A percentile compares a stretch with the other conserved stretches of the same genome.
These are phyloP conservation scores for Paramecium primaurelia DNA, from an alignment of 73 alveolate genomes.

Conservation along the genomic window DNA sequence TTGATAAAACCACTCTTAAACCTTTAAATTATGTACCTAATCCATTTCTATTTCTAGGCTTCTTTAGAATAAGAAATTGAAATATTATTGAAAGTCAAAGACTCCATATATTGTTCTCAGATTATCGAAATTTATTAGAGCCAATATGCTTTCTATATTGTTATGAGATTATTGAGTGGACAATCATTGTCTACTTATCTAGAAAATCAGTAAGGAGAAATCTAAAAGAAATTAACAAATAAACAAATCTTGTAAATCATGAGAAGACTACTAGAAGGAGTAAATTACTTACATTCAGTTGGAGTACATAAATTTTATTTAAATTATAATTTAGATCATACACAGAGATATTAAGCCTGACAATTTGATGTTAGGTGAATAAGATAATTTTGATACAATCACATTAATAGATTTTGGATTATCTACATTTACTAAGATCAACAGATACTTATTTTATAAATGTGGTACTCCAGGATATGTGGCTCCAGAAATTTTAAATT, in stretches of 20 bases:
- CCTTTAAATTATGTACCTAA: conserved; percentile 9
- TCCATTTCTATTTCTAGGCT: not conserved
- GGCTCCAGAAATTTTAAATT: conserved; percentile 52
- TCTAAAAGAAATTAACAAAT: not conserved
- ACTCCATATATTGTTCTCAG: not conserved
- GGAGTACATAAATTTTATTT: not conserved
- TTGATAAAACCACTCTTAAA: not conserved
- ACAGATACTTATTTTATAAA: conserved; percentile 23
- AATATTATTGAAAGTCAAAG: not conserved
- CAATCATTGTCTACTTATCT: not conserved
- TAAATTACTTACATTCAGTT: not conserved
- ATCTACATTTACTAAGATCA: not conserved
- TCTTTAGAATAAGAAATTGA: not conserved
- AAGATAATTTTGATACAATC: not conserved
- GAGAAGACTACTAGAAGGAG: conserved; percentile 9
- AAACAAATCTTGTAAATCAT: not conserved
- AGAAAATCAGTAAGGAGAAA: not conserved
- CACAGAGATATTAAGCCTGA: conserved; percentile 39
- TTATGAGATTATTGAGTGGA: not conserved
- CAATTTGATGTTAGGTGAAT: not conserved
- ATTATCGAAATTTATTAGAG: not conserved
- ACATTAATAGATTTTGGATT: conserved; percentile 1
- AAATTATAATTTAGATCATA: not conserved
- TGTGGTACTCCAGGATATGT: conserved; percentile 66
- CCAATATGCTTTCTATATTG: not conserved